Evolutionary conservation across 169 alveolate species (phyloP).

Genomic region (Plasmodium vinckei): DNA sequence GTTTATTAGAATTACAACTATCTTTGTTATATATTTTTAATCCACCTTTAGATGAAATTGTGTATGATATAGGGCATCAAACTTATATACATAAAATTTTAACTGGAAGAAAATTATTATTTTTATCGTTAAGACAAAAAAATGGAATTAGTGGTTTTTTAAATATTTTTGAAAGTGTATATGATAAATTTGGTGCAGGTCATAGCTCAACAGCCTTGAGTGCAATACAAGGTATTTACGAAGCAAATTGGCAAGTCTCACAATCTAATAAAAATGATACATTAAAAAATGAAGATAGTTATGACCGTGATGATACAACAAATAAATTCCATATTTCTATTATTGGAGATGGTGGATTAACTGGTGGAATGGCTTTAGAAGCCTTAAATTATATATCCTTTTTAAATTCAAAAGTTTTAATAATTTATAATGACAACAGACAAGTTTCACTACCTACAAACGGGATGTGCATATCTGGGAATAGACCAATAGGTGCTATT

Average conservation of each 20-base stretch:
- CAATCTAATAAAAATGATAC: not conserved
- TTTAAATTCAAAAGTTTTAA: conserved; percentile 86
- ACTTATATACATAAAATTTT: conserved; percentile 90
- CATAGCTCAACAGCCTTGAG: conserved; percentile 92
- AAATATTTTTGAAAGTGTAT: conserved; percentile 86
- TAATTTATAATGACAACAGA: conserved; percentile 90
- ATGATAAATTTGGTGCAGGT: conserved; percentile 93
- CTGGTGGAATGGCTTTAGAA: conserved; percentile 94
- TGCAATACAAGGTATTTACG: conserved; percentile 88
- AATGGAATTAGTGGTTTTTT: conserved; percentile 90
- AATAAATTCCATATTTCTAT: conserved; percentile 82
- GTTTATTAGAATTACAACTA: conserved; percentile 89
- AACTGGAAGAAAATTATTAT: conserved; percentile 90
- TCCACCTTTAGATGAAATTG: conserved; percentile 87
- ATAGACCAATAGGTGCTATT: conserved; percentile 76
- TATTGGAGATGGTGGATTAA: conserved; percentile 92
- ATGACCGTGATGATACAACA: not conserved
- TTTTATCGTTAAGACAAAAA: conserved; percentile 84
- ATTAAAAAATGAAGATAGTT: not conserved
- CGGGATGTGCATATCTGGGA: conserved; percentile 77
- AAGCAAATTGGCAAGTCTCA: conserved; percentile 61
- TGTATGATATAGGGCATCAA: conserved; percentile 91
- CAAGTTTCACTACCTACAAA: conserved; percentile 90
- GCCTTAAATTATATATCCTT: conserved; percentile 87
- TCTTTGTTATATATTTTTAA: conserved; percentile 87